Evolutionary conservation across 202 grass and related monocot species (phyloP).

Genomic region (Cymbopogon flexuosus): DNA sequence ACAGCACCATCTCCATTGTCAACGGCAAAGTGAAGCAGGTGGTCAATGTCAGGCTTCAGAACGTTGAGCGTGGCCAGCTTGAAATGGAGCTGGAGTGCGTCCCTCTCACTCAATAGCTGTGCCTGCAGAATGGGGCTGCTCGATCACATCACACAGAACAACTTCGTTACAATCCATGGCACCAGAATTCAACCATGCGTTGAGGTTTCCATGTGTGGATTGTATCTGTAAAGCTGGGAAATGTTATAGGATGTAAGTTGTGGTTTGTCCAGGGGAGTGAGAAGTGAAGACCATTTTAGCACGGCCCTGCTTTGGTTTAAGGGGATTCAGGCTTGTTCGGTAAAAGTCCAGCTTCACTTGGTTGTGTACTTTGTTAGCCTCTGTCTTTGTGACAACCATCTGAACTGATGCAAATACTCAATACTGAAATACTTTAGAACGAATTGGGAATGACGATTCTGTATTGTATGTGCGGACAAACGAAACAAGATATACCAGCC

Average conservation of each 20-base stretch:
- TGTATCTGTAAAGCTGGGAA: constrained; percentile 24
- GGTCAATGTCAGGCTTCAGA: constrained; percentile 71
- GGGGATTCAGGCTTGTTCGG: neutral
- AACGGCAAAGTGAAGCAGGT: constrained; percentile 75
- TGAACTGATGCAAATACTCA: neutral
- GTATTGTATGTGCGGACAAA: neutral
- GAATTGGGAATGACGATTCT: neutral
- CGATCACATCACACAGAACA: neutral
- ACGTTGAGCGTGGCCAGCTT: constrained; percentile 74
- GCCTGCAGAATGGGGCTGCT: neutral
- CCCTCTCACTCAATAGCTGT: constrained; percentile 68
- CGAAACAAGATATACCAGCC: neutral
- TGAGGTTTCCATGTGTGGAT: neutral
- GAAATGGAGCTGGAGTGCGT: constrained; percentile 93
- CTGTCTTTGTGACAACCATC: neutral
- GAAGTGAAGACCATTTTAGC: constrained; percentile 9
- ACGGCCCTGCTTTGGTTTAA: neutral
- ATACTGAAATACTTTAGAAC: neutral
- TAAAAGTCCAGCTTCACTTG: neutral
- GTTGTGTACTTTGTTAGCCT: neutral
- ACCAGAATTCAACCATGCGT: neutral
- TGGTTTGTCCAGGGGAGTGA: neutral
- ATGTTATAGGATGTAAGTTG: neutral
- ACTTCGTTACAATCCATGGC: neutral
- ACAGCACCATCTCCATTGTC: constrained; percentile 51